These are phyloP conservation scores for Salix arbutifolia DNA, from an alignment of 345 rosid genomes.

Conservation along the genomic window DNA sequence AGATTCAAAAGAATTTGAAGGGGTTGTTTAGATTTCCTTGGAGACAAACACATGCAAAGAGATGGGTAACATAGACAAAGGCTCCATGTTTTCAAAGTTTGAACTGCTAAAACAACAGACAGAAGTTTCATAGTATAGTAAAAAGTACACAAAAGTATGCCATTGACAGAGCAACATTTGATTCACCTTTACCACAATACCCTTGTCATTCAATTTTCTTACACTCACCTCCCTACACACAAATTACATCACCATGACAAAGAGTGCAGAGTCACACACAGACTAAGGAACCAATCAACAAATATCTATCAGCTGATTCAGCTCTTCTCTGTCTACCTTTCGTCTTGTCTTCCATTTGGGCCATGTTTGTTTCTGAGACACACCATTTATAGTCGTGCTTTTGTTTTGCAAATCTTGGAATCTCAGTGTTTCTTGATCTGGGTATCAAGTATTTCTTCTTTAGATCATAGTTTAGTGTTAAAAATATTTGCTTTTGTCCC, in stretches of 20 bases:
- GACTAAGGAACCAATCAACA: constrained; percentile 38
- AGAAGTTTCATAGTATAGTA: background rate
- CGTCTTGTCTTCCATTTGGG: background rate
- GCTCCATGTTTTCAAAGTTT: background rate
- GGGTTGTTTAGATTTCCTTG: too few species aligned
- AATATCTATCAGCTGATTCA: constrained; percentile 33
- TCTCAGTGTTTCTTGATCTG: constrained; percentile 40
- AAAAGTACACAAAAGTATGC: background rate
- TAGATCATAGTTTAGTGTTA: constrained; percentile 28
- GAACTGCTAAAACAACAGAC: background rate
- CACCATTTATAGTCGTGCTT: background rate
- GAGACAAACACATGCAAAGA: too few species aligned
- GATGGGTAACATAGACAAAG: background rate
- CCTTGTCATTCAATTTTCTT: constrained; percentile 12
- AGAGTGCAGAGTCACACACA: constrained; percentile 4
- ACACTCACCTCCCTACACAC: background rate
- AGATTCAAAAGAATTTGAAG: too few species aligned
- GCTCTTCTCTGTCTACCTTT: background rate
- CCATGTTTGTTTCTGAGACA: constrained; percentile 11
- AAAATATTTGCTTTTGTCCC: constrained; percentile 16
- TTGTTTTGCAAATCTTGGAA: constrained; percentile 20
- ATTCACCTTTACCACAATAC: background rate
- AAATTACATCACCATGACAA: constrained; percentile 1
- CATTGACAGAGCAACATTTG: background rate
- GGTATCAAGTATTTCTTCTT: constrained; percentile 23